These are phyloP conservation scores for Podila horticola DNA, from an alignment of 192 early-diverging fungal genomes.

Conservation along the genomic window DNA sequence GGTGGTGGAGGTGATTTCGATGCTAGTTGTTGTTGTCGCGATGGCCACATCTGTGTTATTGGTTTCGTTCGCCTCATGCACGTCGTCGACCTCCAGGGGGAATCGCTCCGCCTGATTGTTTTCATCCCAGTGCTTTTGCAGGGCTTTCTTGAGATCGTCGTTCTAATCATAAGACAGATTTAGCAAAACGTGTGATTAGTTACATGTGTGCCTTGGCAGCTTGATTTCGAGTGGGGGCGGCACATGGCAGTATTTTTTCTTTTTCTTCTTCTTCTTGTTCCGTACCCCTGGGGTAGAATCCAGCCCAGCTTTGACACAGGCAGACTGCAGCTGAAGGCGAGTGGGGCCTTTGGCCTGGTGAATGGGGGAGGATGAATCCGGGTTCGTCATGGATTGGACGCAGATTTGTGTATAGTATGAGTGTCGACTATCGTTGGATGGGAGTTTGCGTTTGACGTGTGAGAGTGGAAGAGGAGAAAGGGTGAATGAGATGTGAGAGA, in stretches of 20 bases:
- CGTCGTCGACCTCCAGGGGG: not conserved
- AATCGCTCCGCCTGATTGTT: not conserved
- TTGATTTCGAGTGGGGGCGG: not conserved
- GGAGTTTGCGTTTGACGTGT: too few relatives aligned
- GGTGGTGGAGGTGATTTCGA: not conserved
- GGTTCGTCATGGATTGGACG: not conserved
- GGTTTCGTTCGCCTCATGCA: not conserved
- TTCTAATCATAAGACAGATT: slow-evolving; percentile 12
- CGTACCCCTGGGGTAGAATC: slow-evolving; percentile 34
- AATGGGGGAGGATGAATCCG: not conserved
- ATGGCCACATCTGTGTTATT: not conserved
- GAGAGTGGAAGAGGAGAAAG: too few relatives aligned
- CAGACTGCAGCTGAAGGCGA: slow-evolving; percentile 41
- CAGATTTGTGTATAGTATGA: not conserved
- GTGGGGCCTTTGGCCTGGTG: slow-evolving; percentile 7
- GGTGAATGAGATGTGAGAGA: too few relatives aligned
- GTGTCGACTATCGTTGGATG: too few relatives aligned
- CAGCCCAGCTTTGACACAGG: slow-evolving; percentile 36
- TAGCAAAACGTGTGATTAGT: not conserved
- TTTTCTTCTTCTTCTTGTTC: not conserved
- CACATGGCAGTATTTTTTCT: not conserved
- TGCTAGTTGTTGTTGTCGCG: not conserved
- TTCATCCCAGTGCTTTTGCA: slow-evolving; percentile 10
- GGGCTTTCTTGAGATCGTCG: slow-evolving; percentile 7
- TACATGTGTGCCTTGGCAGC: too few relatives aligned